phyloP scores from a whole-genome alignment of 2,329 filamentous ascomycete genomes.

The Colletotrichum sp. region DNA sequence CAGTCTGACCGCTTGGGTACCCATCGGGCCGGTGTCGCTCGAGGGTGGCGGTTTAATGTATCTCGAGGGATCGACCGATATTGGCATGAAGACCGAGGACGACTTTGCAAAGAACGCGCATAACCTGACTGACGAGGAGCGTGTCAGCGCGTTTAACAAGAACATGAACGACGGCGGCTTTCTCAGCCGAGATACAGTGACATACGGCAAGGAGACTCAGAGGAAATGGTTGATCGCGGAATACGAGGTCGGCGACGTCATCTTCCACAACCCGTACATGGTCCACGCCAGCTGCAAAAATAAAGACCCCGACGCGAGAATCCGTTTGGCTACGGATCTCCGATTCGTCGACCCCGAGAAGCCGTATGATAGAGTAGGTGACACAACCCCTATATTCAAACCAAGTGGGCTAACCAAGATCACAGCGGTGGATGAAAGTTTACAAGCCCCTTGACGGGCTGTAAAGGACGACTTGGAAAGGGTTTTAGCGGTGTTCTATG shows the following conservation, averaged over 20 bases:
- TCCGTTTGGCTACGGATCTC: slow-evolving; percentile 60
- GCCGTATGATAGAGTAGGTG: neutral
- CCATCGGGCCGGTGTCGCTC: slow-evolving; percentile 57
- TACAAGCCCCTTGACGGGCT: neutral
- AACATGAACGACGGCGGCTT: slow-evolving; percentile 64
- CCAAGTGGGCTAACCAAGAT: neutral
- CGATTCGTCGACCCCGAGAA: slow-evolving; percentile 53
- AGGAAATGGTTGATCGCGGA: slow-evolving; percentile 38
- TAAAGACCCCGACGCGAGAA: slow-evolving; percentile 52
- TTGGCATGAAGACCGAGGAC: slow-evolving; percentile 46
- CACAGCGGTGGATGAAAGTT: neutral
- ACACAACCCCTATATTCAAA: neutral
- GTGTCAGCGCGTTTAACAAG: slow-evolving; percentile 55
- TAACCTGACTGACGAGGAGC: slow-evolving; percentile 57
- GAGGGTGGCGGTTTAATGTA: slow-evolving; percentile 65
- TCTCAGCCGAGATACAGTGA: slow-evolving; percentile 39
- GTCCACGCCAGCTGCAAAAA: slow-evolving; percentile 63
- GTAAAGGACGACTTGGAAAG: neutral
- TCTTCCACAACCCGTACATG: slow-evolving; percentile 43
- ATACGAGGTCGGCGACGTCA: slow-evolving; percentile 45
- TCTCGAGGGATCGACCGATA: slow-evolving; percentile 48
- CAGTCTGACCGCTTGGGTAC: slow-evolving; percentile 61
- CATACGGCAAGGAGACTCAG: slow-evolving; percentile 30
- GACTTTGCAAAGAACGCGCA: slow-evolving; percentile 52
- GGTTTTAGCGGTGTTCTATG: neutral